phyloP scores from a whole-genome alignment of 371 early-diverging fungal genomes.

The Rozella allomycis region DNA sequence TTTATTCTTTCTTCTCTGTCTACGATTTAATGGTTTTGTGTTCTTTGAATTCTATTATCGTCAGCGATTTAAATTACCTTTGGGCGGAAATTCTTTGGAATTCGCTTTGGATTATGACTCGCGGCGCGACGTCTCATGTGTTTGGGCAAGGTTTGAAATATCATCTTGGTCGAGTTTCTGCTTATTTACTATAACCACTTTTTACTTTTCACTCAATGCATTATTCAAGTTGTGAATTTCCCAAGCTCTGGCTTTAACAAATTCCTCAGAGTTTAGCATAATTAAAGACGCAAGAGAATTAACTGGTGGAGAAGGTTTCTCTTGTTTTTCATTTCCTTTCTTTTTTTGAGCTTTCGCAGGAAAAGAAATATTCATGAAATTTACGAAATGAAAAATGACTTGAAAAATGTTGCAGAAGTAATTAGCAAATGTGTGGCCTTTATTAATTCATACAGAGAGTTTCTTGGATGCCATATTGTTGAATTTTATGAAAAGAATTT shows the following conservation, averaged over 20 bases:
- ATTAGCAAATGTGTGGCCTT: too few relatives aligned
- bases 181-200: not conserved
- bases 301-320: too few relatives aligned
- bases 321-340: too few relatives aligned
- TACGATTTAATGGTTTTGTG: constrained; percentile 8
- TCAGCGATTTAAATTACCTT: constrained; percentile 24
- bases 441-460: too few relatives aligned
- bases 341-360: too few relatives aligned
- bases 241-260: constrained; percentile 40
- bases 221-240: constrained; percentile 61
- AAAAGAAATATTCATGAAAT: too few relatives aligned
- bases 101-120: constrained; percentile 62
- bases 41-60: not conserved
- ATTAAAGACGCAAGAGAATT: too few relatives aligned
- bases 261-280: constrained; percentile 17
- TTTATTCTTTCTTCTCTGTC: constrained; percentile 19
- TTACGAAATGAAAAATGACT: too few relatives aligned
- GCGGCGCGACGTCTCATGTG: constrained; percentile 75
- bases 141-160: constrained; percentile 66
- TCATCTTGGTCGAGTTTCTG: constrained; percentile 14
- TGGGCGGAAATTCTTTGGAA: constrained; percentile 50
- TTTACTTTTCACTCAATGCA: constrained; percentile 16
- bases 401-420: too few relatives aligned
- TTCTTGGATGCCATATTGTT: too few relatives aligned
- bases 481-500: too few relatives aligned